These are phyloP conservation scores for Xylaria curta DNA, from an alignment of 495 filamentous ascomycete genomes.

Conservation along the genomic window DNA sequence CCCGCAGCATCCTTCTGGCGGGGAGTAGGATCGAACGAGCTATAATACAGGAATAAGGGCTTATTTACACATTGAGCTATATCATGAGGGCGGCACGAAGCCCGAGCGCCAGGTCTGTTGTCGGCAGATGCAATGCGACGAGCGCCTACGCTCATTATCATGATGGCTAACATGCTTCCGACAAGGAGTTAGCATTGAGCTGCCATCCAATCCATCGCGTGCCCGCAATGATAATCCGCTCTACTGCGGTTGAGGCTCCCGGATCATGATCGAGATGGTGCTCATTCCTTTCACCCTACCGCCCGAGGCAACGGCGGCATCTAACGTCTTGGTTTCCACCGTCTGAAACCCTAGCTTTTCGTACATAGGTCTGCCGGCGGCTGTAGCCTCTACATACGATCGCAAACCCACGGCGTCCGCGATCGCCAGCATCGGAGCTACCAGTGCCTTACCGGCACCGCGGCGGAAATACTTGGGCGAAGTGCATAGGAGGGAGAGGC, in stretches of 20 bases:
- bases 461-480: conserved; percentile 46
- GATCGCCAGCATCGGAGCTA: conserved; percentile 38
- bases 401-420: conserved; percentile 37
- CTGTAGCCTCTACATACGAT: conserved; percentile 44
- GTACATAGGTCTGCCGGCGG: conserved; percentile 42
- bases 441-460: conserved; percentile 42
- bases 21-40: not conserved
- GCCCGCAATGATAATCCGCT: not conserved
- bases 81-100: not conserved
- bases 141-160: not conserved
- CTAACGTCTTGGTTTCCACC: conserved; percentile 40
- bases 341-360: conserved; percentile 45
- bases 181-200: not conserved
- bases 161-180: not conserved
- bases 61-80: not conserved
- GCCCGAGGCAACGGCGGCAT: conserved; percentile 35
- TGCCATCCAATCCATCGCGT: not conserved
- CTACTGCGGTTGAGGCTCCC: conserved; percentile 30
- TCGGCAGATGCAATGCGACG: conserved; percentile 6
- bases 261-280: conserved; percentile 36
- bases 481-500: conserved; percentile 42
- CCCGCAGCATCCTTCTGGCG: not conserved
- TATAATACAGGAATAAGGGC: not conserved
- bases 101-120: not conserved
- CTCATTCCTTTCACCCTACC: conserved; percentile 25